phyloP scores from a whole-genome alignment of 345 rosid genomes.

The Moricandia arvensis region DNA sequence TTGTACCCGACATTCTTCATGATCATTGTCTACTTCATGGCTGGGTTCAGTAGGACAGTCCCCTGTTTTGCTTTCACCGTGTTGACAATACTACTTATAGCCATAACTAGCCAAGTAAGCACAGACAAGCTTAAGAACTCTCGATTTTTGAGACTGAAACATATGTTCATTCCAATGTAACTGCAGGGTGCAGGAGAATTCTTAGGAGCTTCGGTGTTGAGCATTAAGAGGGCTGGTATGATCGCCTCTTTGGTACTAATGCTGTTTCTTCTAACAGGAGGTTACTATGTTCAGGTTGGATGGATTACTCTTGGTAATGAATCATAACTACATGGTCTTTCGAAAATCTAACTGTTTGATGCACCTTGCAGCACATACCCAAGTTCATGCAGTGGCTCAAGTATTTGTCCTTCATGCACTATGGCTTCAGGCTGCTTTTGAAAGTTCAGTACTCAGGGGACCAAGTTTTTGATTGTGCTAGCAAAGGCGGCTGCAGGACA shows the following conservation, averaged over 20 bases:
- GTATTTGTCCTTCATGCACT: slow-evolving; percentile 76
- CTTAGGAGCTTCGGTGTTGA: slow-evolving; percentile 86
- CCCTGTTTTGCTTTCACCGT: slow-evolving; percentile 84
- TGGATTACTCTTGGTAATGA: slow-evolving; percentile 44
- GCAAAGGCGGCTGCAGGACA: slow-evolving; percentile 68
- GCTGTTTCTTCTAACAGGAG: slow-evolving; percentile 92
- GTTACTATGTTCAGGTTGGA: slow-evolving; percentile 95
- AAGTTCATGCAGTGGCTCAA: slow-evolving; percentile 75
- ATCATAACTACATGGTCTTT: background rate
- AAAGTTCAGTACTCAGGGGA: slow-evolving; percentile 83
- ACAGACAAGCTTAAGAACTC: background rate
- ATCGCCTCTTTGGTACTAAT: slow-evolving; percentile 79
- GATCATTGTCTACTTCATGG: slow-evolving; percentile 91
- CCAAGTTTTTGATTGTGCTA: slow-evolving; percentile 68
- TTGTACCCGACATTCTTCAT: slow-evolving; percentile 83
- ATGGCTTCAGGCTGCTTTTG: slow-evolving; percentile 80
- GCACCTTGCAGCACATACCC: slow-evolving; percentile 73
- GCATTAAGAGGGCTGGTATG: slow-evolving; percentile 89
- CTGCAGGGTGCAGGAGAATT: slow-evolving; percentile 83
- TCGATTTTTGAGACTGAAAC: background rate
- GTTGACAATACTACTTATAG: slow-evolving; percentile 61
- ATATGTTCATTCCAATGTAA: background rate
- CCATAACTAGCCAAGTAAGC: slow-evolving; percentile 90
- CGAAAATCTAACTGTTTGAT: background rate
- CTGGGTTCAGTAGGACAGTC: slow-evolving; percentile 79